Evolutionary conservation across 2,329 filamentous ascomycete genomes (phyloP), one percentile per base, ranked within the genome.

Genomic region (Pseudogymnoascus sp.): DNA sequence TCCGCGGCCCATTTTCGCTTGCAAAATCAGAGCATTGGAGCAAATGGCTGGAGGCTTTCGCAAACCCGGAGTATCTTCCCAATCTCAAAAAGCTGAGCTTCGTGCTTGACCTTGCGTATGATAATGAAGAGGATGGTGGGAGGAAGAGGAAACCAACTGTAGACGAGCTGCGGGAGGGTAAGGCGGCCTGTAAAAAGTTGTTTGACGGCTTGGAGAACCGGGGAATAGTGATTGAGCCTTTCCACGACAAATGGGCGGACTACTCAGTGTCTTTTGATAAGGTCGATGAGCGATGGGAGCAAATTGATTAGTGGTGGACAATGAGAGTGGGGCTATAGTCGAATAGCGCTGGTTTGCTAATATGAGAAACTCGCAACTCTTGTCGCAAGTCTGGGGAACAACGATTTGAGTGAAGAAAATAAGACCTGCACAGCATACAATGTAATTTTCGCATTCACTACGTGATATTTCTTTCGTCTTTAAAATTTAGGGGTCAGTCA

Each of bases 21-120:
- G 47, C 47, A 9, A 53, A 33, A 14, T 53, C 47, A 33, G 47
- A 53, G 9, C 28, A 53, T 53, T 53, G 47, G 47, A 18, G 7
- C 1, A 53, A 53, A 33, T 53, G 47, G 47, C 3, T 53, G 7
- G 47, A 53, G 28, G 47, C n/a, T 4, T 53, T 53, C 4, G 47
- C 47, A 53, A 53, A 53, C 28, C 47, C 25, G n/a, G n/a, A 53
- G 25, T 53, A 53, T 15, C 47, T 53, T 14, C 25, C 47, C n/a
- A 53, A 53, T 9, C 47, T 53, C 47, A 20, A 7, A 14, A 53
- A 5, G 28, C 15, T 53, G 47, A 53, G 47, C 28, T 53, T 53
- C 7, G 47, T 53, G 47, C 47, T 53, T 7, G 47, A 70, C 0
- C 75, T 75, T 61, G 47, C 47, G 9, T 53, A 53, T 53, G 28